phyloP scores from a whole-genome alignment of 768 basidiomycete species.

The Amanita brunnescens region DNA sequence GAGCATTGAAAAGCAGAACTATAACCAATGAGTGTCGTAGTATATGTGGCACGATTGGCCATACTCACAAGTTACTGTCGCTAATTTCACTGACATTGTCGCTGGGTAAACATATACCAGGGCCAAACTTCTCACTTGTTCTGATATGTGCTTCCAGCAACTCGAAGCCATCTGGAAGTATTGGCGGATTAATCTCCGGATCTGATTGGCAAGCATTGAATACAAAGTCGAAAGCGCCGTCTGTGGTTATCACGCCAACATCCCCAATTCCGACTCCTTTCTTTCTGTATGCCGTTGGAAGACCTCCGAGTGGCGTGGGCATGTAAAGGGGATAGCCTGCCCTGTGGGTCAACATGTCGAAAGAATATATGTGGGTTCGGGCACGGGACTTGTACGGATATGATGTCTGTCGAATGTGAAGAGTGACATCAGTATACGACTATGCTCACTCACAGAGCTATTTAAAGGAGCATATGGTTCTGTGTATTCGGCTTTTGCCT shows the following conservation, averaged over 20 bases:
- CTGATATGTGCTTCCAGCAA: background rate
- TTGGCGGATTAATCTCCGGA: background rate
- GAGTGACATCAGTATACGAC: too few relatives aligned
- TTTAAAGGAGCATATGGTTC: too few relatives aligned
- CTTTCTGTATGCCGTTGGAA: background rate
- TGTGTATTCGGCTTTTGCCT: too few relatives aligned
- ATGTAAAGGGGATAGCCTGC: background rate
- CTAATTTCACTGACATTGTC: background rate
- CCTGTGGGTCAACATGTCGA: background rate
- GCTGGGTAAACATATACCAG: background rate
- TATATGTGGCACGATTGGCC: too few relatives aligned
- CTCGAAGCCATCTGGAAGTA: background rate
- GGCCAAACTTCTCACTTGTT: background rate
- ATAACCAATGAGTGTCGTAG: background rate
- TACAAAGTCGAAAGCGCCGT: conserved; percentile 4
- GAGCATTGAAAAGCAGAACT: background rate
- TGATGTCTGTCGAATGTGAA: too few relatives aligned
- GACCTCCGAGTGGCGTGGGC: background rate
- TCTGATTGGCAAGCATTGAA: background rate
- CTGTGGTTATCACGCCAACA: background rate
- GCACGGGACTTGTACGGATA: too few relatives aligned
- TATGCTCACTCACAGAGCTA: too few relatives aligned
- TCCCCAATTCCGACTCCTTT: conserved; percentile 1
- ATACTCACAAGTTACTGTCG: background rate
- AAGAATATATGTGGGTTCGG: background rate